Percentiles rank a stretch among this genome's conserved stretches.
Evolutionary conservation across 139 green algal genomes (phyloP).

Genomic region (Chlorella sorokiniana): DNA sequence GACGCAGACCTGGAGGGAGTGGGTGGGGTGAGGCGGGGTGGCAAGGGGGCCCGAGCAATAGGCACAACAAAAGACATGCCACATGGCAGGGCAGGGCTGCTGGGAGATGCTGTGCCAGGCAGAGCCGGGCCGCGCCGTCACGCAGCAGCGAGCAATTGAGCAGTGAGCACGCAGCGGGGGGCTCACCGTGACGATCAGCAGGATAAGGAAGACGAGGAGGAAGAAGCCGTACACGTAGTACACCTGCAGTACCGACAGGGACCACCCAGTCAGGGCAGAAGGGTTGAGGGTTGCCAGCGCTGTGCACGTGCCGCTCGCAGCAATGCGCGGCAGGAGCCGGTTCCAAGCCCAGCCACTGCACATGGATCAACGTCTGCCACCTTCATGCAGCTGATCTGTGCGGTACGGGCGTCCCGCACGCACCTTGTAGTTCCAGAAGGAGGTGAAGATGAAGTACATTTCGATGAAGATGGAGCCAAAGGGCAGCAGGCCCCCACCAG

Average conservation of each 20-base stretch:
- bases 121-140: not conserved
- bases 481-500: slow-evolving; percentile 88
- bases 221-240: slow-evolving; percentile 99
- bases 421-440: slow-evolving; percentile 96
- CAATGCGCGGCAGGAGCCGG: not conserved
- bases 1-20: slow-evolving; percentile 60
- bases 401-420: too few relatives aligned
- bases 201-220: slow-evolving; percentile 94
- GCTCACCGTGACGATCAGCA: slow-evolving; percentile 85
- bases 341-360: too few relatives aligned
- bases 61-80: too few relatives aligned
- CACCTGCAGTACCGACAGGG: slow-evolving; percentile 49
- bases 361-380: too few relatives aligned
- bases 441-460: slow-evolving; percentile 99
- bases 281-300: not conserved
- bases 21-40: not conserved
- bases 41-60: too few relatives aligned
- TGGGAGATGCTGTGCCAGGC: not conserved
- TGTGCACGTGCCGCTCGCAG: too few relatives aligned
- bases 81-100: too few relatives aligned
- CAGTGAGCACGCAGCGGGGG: not conserved
- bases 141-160: not conserved
- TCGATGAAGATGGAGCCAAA: slow-evolving; percentile 99
- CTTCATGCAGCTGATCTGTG: too few relatives aligned
- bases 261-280: not conserved